Evolutionary conservation across 495 filamentous ascomycete genomes (phyloP), one percentile per base, ranked within the genome.

Genomic region (Schizothecium vesticola): DNA sequence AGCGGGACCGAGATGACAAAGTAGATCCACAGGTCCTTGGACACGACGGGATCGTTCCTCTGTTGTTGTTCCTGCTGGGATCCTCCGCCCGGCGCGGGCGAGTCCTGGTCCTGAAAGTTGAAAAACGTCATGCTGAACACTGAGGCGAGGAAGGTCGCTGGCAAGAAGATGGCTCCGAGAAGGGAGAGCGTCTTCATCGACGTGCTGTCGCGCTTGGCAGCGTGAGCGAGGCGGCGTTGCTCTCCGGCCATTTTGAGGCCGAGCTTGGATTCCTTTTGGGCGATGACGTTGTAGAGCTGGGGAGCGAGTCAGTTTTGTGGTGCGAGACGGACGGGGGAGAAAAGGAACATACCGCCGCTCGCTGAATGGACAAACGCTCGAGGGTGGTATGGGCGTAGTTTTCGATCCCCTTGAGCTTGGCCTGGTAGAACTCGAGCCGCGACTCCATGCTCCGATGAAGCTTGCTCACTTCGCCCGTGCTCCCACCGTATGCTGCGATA

Each of bases 121-220:
- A 87, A 87, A 66, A 87, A 87, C 7, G 84, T 82, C 82, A 85
- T 87, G 75, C 77, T 79, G 70, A 87, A 86, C 56, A 87, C 70
- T 5, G 84, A 85, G 25, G 84, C 82, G 31, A 87, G 77, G 67
- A 80, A 83, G 2, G 84, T 85, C 12, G 83, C 84, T 2, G 85
- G 85, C 0, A 87, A 76, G 74, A 87, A 87, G 25, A 87, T 76
- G 28, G 85, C 83, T 43, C 85, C 85, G 24, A 87, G 79, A 3
- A 87, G 79, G 5, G 84, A 85, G 57, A 87, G 75, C 19, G 83
- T 84, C 70, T 86, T 87, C 85, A 85, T 86, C 7, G 84, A 84
- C 9, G 80, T 80, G 36, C 82, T 82, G 69, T 87, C 85, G 23
- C 85, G 79, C 71, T 85, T 86, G 56, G 78, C 80, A n/a, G 83